Percentiles rank a stretch among this genome's conserved stretches.
Evolutionary conservation across 2,329 filamentous ascomycete genomes (phyloP).

Genomic region (Pseudocercospora fuligena): DNA sequence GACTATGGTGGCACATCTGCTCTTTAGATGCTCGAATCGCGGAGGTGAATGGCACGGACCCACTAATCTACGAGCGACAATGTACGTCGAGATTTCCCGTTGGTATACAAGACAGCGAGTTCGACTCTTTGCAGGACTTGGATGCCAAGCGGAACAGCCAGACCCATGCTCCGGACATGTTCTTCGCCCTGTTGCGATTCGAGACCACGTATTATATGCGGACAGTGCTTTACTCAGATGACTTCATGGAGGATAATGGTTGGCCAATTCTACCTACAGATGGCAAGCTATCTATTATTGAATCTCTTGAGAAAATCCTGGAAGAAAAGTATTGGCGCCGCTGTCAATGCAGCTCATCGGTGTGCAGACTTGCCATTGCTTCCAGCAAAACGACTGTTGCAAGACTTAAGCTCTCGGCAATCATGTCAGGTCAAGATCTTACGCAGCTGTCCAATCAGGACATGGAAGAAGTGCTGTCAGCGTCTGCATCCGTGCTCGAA

Average conservation of each 20-base stretch:
- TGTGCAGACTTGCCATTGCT: slow-evolving; percentile 24
- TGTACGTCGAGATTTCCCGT: slow-evolving; percentile 26
- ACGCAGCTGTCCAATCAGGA: slow-evolving; percentile 12
- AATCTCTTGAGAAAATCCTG: slow-evolving; percentile 26
- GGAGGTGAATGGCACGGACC: slow-evolving; percentile 27
- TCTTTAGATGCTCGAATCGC: slow-evolving; percentile 28
- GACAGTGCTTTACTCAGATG: slow-evolving; percentile 29
- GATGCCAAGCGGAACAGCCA: slow-evolving; percentile 16
- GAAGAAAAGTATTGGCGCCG: slow-evolving; percentile 29
- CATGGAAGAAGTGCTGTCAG: slow-evolving; percentile 26
- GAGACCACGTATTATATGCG: slow-evolving; percentile 32
- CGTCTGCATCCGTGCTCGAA: slow-evolving; percentile 17
- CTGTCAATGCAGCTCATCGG: slow-evolving; percentile 22
- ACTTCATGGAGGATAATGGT: slow-evolving; percentile 28
- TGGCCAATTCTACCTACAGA: slow-evolving; percentile 26
- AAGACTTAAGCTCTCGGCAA: slow-evolving; percentile 22
- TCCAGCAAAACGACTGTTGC: slow-evolving; percentile 26
- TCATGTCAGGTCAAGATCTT: slow-evolving; percentile 16
- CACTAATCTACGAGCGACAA: slow-evolving; percentile 29
- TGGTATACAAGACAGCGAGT: slow-evolving; percentile 20
- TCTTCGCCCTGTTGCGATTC: slow-evolving; percentile 25
- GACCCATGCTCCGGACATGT: slow-evolving; percentile 25
- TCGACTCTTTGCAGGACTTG: slow-evolving; percentile 21
- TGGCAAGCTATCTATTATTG: slow-evolving; percentile 30
- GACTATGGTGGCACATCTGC: slow-evolving; percentile 33